phyloP scores from a whole-genome alignment of 805 yeast genomes.

The Wickerhamiella bombiphila region DNA sequence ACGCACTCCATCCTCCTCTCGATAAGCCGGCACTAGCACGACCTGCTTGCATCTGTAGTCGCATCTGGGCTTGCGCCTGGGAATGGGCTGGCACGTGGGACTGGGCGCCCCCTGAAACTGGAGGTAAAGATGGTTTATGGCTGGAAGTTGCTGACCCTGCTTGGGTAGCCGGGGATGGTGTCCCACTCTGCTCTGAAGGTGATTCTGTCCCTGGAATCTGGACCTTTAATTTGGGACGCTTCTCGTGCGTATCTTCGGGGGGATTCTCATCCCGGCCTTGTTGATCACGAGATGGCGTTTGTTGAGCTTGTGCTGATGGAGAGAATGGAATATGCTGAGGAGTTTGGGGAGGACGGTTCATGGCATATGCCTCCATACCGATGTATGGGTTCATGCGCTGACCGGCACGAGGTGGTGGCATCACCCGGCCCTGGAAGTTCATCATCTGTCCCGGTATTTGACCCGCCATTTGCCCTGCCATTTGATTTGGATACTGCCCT shows the following conservation, averaged over 20 bases:
- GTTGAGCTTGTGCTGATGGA: neutral
- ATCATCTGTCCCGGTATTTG: neutral
- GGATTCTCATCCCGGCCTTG: neutral
- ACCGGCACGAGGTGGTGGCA: conserved; percentile 2
- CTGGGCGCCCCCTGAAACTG: neutral
- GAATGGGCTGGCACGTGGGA: conserved; percentile 1
- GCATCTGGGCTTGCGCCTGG: conserved; percentile 2
- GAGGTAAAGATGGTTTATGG: no score
- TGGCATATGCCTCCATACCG: neutral
- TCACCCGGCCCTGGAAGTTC: neutral
- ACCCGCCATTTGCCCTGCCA: neutral
- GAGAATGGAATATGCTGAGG: neutral
- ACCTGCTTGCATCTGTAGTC: conserved; percentile 1
- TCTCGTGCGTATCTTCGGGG: neutral
- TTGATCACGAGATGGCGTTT: neutral
- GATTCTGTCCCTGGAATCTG: conserved; percentile 21
- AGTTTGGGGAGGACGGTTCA: neutral
- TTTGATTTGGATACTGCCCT: no score
- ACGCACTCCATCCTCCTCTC: conserved; percentile 2
- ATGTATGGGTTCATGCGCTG: neutral
- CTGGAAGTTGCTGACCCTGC: neutral
- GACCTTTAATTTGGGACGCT: conserved; percentile 27
- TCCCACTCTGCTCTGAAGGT: conserved; percentile 22
- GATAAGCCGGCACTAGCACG: neutral
- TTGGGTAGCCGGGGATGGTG: neutral